Base-by-base conservation (phyloP, 164 flowering plant genomes). In the Liriodendron chinense region DNA sequence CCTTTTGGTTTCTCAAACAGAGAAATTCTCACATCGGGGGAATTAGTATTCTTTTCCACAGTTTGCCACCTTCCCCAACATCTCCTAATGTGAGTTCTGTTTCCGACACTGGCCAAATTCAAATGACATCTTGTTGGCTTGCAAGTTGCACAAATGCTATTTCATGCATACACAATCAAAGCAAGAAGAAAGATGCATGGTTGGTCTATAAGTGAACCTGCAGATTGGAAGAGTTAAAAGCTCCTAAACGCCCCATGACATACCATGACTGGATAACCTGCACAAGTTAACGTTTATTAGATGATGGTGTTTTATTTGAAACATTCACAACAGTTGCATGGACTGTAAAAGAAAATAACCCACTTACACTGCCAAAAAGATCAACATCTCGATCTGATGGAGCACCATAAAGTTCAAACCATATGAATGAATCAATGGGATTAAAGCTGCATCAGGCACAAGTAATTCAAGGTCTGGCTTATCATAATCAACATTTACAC, bases 181-280 rank as follows among this genome's bases (percentile, higher is more conserved):
- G 59, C 43, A 53, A 12, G 3, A 53, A 53, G 59, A 10, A 53
- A 2, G 59, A 53, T 16, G 14, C 59, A 12, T 53, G 59, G 18
- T 49, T 53, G 59, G 18, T 16, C 59, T 16, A 53, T 53, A 53
- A 34, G 47, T 14, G 47, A 76, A 94, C 98, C 98, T 94, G 97
- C 74, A 94, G 78, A 84, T 94, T 94, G 48, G 88, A 86, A 65
- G 97, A 88, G 77, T 94, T 94, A 26, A 87, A 92, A 69, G 95
- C 95, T 71, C 98, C 97, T 67, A 94, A 77, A 16, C 96, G 94
- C 23, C 98, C 97, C 97, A 92, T 90, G 64, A 94, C 92, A 81
- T 91, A 92, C 97, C 97, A 92, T 63, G 98, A 83, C 71, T 92
- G 98, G 80, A 92, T 87, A 78, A 90, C 97, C 97, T 94, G 95